Percentiles rank a stretch among this genome's conserved stretches.
These are phyloP conservation scores for Phytophthora agathidicida DNA, from an alignment of 352 stramenopile species.

Conservation along the genomic window DNA sequence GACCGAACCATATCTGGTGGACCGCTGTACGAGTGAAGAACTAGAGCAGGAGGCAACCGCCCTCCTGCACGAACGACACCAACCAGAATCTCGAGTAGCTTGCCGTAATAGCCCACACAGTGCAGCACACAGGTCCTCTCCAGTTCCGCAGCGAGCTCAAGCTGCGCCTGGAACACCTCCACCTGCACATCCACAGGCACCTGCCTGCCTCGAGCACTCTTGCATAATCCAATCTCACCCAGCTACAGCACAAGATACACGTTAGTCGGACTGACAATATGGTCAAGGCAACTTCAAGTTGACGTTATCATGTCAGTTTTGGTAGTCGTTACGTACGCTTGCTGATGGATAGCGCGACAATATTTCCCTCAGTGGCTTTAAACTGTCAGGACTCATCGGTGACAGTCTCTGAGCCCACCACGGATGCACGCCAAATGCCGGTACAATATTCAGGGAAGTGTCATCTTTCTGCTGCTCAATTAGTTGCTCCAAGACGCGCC, in stretches of 20 bases:
- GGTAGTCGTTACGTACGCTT: slow-evolving; percentile 49
- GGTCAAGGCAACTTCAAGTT: slow-evolving; percentile 34
- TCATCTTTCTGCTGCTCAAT: slow-evolving; percentile 14
- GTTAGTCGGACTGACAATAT: neutral
- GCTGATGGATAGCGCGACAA: slow-evolving; percentile 50
- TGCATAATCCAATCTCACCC: slow-evolving; percentile 83
- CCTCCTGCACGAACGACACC: slow-evolving; percentile 6
- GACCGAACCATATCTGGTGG: slow-evolving; percentile 56
- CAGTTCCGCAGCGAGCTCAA: slow-evolving; percentile 57
- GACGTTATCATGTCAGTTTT: slow-evolving; percentile 13
- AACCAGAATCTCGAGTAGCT: slow-evolving; percentile 64
- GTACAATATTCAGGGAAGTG: slow-evolving; percentile 38
- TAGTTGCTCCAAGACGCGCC: slow-evolving; percentile 55
- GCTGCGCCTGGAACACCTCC: slow-evolving; percentile 52
- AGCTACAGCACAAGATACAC: slow-evolving; percentile 48
- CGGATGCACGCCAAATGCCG: slow-evolving; percentile 76
- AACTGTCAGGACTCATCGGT: slow-evolving; percentile 15
- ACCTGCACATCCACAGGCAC: slow-evolving; percentile 57
- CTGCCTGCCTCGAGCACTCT: slow-evolving; percentile 54
- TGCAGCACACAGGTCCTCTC: slow-evolving; percentile 68
- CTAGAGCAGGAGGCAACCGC: slow-evolving; percentile 48
- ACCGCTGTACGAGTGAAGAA: slow-evolving; percentile 77
- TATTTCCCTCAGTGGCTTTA: slow-evolving; percentile 40
- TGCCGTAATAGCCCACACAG: slow-evolving; percentile 75
- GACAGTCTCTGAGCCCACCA: slow-evolving; percentile 60